phyloP scores from a whole-genome alignment of 1,139 yeast genomes.

The Pichia sp. region DNA sequence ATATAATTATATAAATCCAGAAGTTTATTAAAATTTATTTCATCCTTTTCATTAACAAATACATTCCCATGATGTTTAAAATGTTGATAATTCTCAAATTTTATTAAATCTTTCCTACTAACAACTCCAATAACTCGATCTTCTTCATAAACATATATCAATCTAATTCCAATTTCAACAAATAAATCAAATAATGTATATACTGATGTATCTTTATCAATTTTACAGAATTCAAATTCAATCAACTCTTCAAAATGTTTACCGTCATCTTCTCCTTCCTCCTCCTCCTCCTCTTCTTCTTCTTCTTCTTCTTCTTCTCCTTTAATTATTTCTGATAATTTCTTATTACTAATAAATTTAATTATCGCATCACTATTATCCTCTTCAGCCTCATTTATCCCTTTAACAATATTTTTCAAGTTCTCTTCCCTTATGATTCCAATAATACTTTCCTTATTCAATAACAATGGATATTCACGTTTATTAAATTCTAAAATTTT shows the following conservation, averaged over 20 bases:
- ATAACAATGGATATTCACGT: constrained; percentile 11
- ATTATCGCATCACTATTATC: constrained; percentile 3
- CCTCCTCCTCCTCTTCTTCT: too few relatives aligned
- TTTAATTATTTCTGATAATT: constrained; percentile 9
- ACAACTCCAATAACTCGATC: constrained; percentile 54
- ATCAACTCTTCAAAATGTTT: constrained; percentile 43
- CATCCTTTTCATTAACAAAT: constrained; percentile 21
- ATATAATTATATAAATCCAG: too few relatives aligned
- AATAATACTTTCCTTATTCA: constrained; percentile 1
- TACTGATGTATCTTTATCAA: constrained; percentile 48
- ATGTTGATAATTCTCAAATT: constrained; percentile 39
- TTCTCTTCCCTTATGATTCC: constrained; percentile 4
- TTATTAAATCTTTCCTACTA: constrained; percentile 61
- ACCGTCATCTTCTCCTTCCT: too few relatives aligned
- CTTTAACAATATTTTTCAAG: background rate
- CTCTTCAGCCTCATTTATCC: background rate
- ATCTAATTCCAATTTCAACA: constrained; percentile 73
- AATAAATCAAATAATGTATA: constrained; percentile 66
- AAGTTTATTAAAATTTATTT: constrained; percentile 15
- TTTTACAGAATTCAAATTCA: constrained; percentile 59
- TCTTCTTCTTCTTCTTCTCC: constrained; percentile 12
- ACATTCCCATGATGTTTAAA: constrained; percentile 23
- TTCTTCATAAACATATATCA: constrained; percentile 56
- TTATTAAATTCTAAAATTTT: constrained; percentile 4
- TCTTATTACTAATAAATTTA: constrained; percentile 18